These are phyloP conservation scores for Hyphodiscus hymeniophilus DNA, from an alignment of 495 filamentous ascomycete genomes.

Conservation along the genomic window DNA sequence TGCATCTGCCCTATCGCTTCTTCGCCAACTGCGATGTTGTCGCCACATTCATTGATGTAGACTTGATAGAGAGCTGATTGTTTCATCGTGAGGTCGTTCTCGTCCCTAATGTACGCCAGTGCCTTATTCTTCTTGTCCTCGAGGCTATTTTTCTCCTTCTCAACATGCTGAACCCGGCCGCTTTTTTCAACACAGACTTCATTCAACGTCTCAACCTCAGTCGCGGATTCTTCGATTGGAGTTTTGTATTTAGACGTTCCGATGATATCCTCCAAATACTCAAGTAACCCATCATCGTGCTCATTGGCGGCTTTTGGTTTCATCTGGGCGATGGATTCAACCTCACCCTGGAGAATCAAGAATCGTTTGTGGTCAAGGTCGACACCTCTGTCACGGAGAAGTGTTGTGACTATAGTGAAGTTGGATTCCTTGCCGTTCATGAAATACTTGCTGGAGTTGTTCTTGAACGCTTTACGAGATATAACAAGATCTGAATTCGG, in stretches of 20 bases:
- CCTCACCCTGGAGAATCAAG: conserved; percentile 92
- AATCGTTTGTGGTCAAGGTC: conserved; percentile 98
- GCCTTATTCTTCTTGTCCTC: conserved; percentile 97
- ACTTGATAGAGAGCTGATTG: conserved; percentile 87
- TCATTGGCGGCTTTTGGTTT: conserved; percentile 91
- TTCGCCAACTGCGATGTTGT: conserved; percentile 83
- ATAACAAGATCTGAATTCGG: conserved; percentile 79
- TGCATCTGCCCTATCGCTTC: conserved; percentile 89
- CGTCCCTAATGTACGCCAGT: conserved; percentile 75
- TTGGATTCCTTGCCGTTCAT: conserved; percentile 84
- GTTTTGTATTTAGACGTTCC: conserved; percentile 96
- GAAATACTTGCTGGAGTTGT: conserved; percentile 96
- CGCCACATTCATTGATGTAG: conserved; percentile 75
- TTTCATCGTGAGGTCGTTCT: conserved; percentile 86
- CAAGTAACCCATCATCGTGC: conserved; percentile 90
- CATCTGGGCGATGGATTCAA: conserved; percentile 99
- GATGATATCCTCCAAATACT: conserved; percentile 98
- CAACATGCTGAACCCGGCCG: conserved; percentile 88
- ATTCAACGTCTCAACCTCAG: conserved; percentile 84
- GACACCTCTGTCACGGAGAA: conserved; percentile 83
- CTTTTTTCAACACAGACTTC: conserved; percentile 93
- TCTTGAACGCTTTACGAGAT: conserved; percentile 91
- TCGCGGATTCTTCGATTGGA: conserved; percentile 86
- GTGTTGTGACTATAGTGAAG: conserved; percentile 80
- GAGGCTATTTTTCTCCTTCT: conserved; percentile 87